A percentile compares a stretch with the other conserved stretches of the same genome.
Conservation (phyloP, 495 filamentous ascomycete species). For the Ramalina intermedia region DNA sequence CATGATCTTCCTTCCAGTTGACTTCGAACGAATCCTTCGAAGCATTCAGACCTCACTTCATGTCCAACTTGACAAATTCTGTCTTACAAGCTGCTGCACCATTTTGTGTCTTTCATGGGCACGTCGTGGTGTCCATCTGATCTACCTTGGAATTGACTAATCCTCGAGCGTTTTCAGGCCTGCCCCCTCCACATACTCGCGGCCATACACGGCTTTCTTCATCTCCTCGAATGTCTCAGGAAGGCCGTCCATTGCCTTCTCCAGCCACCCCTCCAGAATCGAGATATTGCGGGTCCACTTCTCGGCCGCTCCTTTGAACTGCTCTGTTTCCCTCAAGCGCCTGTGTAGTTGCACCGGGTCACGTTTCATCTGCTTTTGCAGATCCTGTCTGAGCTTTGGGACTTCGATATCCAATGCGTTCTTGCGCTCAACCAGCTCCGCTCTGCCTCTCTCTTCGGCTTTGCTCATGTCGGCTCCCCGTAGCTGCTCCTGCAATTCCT, state of each 20-base stretch:
- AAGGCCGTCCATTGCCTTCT: conserved; percentile 35
- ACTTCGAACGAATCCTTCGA: too few species aligned
- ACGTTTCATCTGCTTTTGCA: conserved; percentile 32
- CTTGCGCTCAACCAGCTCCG: conserved; percentile 23
- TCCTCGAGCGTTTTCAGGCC: conserved; percentile 39
- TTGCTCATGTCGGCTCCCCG: conserved; percentile 27
- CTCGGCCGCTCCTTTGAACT: conserved; percentile 32
- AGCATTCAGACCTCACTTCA: too few species aligned
- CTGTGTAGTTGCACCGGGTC: conserved; percentile 38
- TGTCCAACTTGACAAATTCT: too few species aligned
- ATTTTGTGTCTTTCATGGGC: too few species aligned
- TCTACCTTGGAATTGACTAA: too few species aligned
- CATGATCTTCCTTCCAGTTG: too few species aligned
- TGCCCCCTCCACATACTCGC: conserved; percentile 48
- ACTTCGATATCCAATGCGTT: conserved; percentile 22
- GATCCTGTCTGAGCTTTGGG: conserved; percentile 25
- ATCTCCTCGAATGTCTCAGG: conserved; percentile 34
- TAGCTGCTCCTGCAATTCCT: conserved; percentile 28
- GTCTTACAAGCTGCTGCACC: too few species aligned
- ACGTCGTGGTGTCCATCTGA: too few species aligned
- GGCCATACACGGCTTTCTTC: conserved; percentile 43
- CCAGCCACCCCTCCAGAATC: conserved; percentile 45
- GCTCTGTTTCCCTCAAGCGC: conserved; percentile 33
- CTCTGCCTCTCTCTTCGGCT: conserved; percentile 24
- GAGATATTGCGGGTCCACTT: conserved; percentile 52